Conservation (phyloP, 805 yeast genomes). For the Suhomyces kilbournensis region DNA sequence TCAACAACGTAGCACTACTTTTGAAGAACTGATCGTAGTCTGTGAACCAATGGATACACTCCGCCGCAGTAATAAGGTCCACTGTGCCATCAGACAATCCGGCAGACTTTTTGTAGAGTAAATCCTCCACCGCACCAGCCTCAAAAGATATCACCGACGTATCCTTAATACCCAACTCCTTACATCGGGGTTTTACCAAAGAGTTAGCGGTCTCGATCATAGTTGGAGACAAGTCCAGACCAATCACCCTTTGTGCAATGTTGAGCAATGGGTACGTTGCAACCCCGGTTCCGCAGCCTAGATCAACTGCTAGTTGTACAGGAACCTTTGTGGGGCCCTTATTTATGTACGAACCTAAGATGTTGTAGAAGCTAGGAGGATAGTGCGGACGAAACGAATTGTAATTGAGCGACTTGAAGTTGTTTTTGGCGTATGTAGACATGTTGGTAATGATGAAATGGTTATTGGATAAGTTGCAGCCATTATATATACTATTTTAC, state of each 20-base stretch:
- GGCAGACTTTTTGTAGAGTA: constrained; percentile 12
- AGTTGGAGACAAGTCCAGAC: constrained; percentile 45
- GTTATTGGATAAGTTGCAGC: neutral
- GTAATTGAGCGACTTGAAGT: constrained; percentile 33
- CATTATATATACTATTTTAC: neutral
- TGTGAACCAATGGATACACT: constrained; percentile 42
- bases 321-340: constrained; percentile 13
- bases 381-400: constrained; percentile 42
- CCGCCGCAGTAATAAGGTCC: constrained; percentile 42
- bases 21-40: constrained; percentile 30
- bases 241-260: constrained; percentile 36
- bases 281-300: constrained; percentile 57
- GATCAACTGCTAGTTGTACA: constrained; percentile 28
- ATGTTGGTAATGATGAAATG: constrained; percentile 10
- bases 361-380: constrained; percentile 35
- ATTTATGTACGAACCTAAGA: constrained; percentile 25
- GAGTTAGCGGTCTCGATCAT: constrained; percentile 47
- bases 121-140: constrained; percentile 33
- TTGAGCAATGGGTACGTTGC: constrained; percentile 45
- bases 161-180: constrained; percentile 25
- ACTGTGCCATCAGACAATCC: constrained; percentile 19
- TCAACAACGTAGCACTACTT: constrained; percentile 35
- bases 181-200: constrained; percentile 20
- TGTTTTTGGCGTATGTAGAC: constrained; percentile 35
- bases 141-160: constrained; percentile 26